Evolutionary conservation across 805 yeast genomes (phyloP).

Genomic region (Starmerella apis): DNA sequence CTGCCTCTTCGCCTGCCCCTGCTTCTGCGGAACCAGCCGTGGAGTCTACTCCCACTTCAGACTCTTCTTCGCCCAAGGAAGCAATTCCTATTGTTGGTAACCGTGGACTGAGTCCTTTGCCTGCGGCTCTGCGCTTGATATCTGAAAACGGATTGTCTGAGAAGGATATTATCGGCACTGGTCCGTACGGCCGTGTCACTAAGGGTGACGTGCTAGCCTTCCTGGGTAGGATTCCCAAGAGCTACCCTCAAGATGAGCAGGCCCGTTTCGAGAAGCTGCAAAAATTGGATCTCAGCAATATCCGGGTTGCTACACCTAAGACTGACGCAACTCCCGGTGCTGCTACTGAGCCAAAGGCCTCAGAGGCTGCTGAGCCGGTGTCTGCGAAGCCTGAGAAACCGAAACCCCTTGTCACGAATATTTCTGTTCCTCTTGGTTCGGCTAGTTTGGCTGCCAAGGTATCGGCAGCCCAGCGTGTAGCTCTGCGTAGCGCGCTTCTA

Average conservation of each 20-base stretch:
- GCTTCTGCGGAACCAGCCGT: background rate
- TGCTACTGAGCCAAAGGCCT: too few relatives aligned
- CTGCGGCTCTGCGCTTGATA: conserved; percentile 48
- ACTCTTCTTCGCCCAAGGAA: conserved; percentile 14
- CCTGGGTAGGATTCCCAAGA: conserved; percentile 58
- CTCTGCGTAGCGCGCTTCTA: conserved; percentile 33
- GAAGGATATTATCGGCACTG: conserved; percentile 62
- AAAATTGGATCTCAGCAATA: conserved; percentile 63
- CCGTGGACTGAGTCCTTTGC: conserved; percentile 54
- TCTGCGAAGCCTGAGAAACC: conserved; percentile 23
- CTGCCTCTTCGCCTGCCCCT: conserved; percentile 14
- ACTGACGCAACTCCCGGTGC: conserved; percentile 14
- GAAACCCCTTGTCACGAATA: conserved; percentile 13
- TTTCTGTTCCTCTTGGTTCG: conserved; percentile 17
- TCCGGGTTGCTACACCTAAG: conserved; percentile 32
- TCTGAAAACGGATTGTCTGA: conserved; percentile 55
- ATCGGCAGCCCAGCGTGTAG: conserved; percentile 38
- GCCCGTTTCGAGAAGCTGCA: conserved; percentile 46
- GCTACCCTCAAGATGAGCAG: conserved; percentile 45
- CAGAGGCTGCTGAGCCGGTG: conserved; percentile 12
- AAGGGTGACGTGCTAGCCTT: conserved; percentile 87
- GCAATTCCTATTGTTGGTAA: conserved; percentile 26
- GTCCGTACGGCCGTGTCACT: conserved; percentile 76
- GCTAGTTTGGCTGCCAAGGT: conserved; percentile 29
- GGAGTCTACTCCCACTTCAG: conserved; percentile 5